Conservation (phyloP, 2,329 filamentous ascomycete species). For the Fusarium pseudonygamai region DNA sequence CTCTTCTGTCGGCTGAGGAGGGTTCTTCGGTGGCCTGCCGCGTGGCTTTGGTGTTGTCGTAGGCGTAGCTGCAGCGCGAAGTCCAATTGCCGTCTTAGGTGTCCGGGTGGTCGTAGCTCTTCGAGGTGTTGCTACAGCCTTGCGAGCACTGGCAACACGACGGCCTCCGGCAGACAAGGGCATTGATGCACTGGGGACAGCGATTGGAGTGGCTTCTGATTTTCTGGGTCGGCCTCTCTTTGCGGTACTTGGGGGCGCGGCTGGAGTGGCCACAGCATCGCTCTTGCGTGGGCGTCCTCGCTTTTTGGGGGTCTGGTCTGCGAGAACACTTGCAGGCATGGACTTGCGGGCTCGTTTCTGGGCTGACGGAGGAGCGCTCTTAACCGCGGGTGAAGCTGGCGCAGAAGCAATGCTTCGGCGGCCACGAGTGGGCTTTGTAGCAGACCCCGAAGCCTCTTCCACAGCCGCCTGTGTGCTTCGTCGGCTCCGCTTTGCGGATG, state of each 20-base stretch:
- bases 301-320: conserved; percentile 33
- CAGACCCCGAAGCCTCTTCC: background rate
- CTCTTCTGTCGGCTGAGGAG: conserved; percentile 1
- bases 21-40: conserved; percentile 36
- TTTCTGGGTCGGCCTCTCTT: conserved; percentile 41
- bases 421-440: conserved; percentile 13
- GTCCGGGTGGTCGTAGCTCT: background rate
- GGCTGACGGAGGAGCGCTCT: conserved; percentile 11
- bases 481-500: conserved; percentile 19
- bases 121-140: conserved; percentile 17
- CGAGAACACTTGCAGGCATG: conserved; percentile 31
- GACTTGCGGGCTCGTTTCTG: conserved; percentile 33
- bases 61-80: conserved; percentile 9
- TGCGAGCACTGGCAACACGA: conserved; percentile 19
- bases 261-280: conserved; percentile 30
- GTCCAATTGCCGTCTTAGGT: conserved; percentile 23
- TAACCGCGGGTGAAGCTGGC: conserved; percentile 22
- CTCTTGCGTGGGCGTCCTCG: conserved; percentile 40
- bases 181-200: conserved; percentile 11
- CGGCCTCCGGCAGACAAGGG: conserved; percentile 19
- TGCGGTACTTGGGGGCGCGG: conserved; percentile 6
- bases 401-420: conserved; percentile 25
- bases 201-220: conserved; percentile 20
- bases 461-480: conserved; percentile 24
- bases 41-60: conserved; percentile 35